These are phyloP conservation scores for Fusarium sp. DNA, from an alignment of 2,329 filamentous ascomycete genomes.

Conservation along the genomic window DNA sequence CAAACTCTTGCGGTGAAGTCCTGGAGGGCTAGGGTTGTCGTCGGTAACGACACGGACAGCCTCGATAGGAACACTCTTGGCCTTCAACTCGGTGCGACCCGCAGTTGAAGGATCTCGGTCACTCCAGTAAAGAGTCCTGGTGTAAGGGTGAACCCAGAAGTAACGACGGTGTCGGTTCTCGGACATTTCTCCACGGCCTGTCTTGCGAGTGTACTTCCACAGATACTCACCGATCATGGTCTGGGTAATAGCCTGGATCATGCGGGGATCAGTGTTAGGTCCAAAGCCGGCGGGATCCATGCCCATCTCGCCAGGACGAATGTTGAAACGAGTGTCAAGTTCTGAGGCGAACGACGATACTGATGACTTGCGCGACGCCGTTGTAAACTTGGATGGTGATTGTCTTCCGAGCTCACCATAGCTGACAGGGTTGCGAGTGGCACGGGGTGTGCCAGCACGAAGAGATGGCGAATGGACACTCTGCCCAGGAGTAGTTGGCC, in stretches of 20 bases:
- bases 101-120: slow-evolving; percentile 85
- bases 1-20: slow-evolving; percentile 92
- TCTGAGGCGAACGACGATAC: slow-evolving; percentile 97
- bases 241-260: slow-evolving; percentile 99
- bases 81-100: slow-evolving; percentile 78
- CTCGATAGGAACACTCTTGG: slow-evolving; percentile 94
- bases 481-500: slow-evolving; percentile 72
- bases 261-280: slow-evolving; percentile 87
- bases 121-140: slow-evolving; percentile 96
- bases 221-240: slow-evolving; percentile 99
- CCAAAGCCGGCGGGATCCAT: slow-evolving; percentile 71
- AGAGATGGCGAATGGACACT: slow-evolving; percentile 57
- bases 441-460: slow-evolving; percentile 62
- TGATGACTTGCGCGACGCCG: slow-evolving; percentile 73
- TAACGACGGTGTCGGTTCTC: slow-evolving; percentile 92
- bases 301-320: slow-evolving; percentile 67
- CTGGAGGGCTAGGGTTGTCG: slow-evolving; percentile 94
- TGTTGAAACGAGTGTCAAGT: slow-evolving; percentile 90
- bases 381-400: slow-evolving; percentile 58
- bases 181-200: slow-evolving; percentile 89
- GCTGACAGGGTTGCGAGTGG: slow-evolving; percentile 59
- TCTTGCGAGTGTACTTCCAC: slow-evolving; percentile 98
- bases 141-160: slow-evolving; percentile 99
- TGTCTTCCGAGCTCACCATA: slow-evolving; percentile 62
- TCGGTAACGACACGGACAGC: slow-evolving; percentile 92